Percentiles rank a stretch among this genome's conserved stretches.
phyloP scores from a whole-genome alignment of 2,329 filamentous ascomycete genomes.

The Paecilomyces sp. region DNA sequence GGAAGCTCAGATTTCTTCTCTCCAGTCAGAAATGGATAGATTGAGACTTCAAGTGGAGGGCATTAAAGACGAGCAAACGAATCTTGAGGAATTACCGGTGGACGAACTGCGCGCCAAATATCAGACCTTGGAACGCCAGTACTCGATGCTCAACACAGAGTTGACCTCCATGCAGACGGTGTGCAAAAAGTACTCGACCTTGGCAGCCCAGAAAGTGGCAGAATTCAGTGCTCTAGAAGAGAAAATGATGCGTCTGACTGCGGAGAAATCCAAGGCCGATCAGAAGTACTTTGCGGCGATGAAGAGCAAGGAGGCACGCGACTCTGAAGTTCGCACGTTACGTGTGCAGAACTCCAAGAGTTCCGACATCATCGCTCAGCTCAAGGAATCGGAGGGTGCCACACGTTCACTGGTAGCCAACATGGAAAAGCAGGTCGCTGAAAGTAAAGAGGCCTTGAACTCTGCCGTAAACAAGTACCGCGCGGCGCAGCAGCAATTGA shows the following conservation, averaged over 20 bases:
- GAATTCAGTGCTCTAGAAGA: constrained; percentile 73
- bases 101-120: constrained; percentile 72
- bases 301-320: constrained; percentile 83
- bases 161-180: constrained; percentile 82
- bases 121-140: constrained; percentile 68
- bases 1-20: constrained; percentile 68
- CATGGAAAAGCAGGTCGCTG: constrained; percentile 82
- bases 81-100: constrained; percentile 52
- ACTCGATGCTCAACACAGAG: constrained; percentile 77
- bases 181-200: constrained; percentile 78
- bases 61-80: constrained; percentile 29
- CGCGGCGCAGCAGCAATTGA: constrained; percentile 62
- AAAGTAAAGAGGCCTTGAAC: constrained; percentile 73
- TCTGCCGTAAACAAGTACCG: constrained; percentile 65
- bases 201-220: constrained; percentile 80
- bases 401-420: constrained; percentile 71
- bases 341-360: constrained; percentile 81
- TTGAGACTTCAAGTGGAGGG: constrained; percentile 53
- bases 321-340: constrained; percentile 70
- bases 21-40: constrained; percentile 77
- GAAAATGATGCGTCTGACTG: constrained; percentile 62
- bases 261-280: constrained; percentile 93
- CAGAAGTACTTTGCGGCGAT: constrained; percentile 97
- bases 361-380: constrained; percentile 83
- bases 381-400: constrained; percentile 82